Conservation (phyloP, 2,329 filamentous ascomycete species). For the Corinectria fuckeliana region DNA sequence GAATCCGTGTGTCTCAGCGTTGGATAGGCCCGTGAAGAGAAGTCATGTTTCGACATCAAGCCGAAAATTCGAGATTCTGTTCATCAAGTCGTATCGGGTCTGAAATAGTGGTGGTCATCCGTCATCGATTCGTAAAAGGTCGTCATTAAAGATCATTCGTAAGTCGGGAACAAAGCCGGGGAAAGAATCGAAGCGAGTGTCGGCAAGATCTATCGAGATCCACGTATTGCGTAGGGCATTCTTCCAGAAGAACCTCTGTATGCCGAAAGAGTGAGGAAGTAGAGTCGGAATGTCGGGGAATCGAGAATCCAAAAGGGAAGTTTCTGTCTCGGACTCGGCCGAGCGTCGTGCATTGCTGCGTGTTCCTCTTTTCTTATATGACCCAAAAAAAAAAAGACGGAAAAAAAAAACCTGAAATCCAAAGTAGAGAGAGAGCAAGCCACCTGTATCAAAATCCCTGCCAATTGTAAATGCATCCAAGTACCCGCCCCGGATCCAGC, state of each 20-base stretch:
- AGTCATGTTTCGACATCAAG: constrained; percentile 44
- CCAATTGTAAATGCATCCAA: constrained; percentile 61
- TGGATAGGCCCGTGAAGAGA: constrained; percentile 39
- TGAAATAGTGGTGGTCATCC: constrained; percentile 44
- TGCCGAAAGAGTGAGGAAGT: constrained; percentile 35
- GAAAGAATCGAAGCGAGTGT: constrained; percentile 48
- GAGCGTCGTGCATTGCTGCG: constrained; percentile 68
- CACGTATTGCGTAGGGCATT: constrained; percentile 27
- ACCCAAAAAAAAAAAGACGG: constrained; percentile 40
- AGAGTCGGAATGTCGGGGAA: constrained; percentile 36
- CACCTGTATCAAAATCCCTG: constrained; percentile 55
- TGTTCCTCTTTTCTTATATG: constrained; percentile 62
- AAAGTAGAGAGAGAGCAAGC: constrained; percentile 46
- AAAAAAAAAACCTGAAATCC: constrained; percentile 42
- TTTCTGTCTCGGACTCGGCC: constrained; percentile 57
- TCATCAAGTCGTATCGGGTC: constrained; percentile 43
- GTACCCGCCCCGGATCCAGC: constrained; percentile 61
- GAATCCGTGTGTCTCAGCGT: constrained; percentile 34
- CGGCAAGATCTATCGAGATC: constrained; percentile 22
- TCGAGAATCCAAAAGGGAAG: constrained; percentile 51
- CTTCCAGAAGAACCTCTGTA: constrained; percentile 38
- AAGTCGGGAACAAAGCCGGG: constrained; percentile 50
- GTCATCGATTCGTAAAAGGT: constrained; percentile 50
- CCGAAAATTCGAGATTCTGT: constrained; percentile 37
- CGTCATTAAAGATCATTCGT: constrained; percentile 50